Percentiles rank a stretch among this genome's conserved stretches.
Evolutionary conservation across 176 grass and related monocot genomes (phyloP).

Genomic region (Triticum monococcum): DNA sequence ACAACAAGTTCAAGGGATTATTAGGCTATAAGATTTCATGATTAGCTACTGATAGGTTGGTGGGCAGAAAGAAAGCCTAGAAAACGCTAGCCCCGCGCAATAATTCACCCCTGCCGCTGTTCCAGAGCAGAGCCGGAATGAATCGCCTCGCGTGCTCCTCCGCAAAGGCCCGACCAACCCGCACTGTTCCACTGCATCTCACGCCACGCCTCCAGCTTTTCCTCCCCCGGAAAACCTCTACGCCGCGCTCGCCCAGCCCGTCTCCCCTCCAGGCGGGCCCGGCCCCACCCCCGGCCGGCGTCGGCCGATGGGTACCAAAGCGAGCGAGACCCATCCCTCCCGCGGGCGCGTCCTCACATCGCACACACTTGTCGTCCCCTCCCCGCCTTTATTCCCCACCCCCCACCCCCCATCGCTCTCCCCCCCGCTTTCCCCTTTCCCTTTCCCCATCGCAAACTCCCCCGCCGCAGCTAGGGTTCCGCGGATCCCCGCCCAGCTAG

Average conservation of each 20-base stretch:
- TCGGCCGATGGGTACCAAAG: not conserved
- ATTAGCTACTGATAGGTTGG: not conserved
- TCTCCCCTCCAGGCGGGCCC: not conserved
- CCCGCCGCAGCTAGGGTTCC: constrained; percentile 19
- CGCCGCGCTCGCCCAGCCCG: rapidly evolving
- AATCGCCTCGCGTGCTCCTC: constrained; percentile 14
- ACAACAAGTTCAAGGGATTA: not conserved
- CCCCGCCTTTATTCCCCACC: not conserved
- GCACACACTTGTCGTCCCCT: not conserved
- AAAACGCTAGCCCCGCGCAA: no score
- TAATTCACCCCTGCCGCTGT: no score
- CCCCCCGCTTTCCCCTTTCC: not conserved
- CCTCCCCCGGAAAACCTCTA: not conserved
- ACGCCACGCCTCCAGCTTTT: constrained; percentile 15
- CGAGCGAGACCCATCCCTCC: not conserved
- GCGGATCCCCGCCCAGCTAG: not conserved
- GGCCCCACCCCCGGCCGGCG: rapidly evolving
- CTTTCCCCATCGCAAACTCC: not conserved
- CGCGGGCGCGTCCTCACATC: constrained; percentile 1
- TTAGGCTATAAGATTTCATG: no score
- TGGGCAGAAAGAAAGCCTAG: no score
- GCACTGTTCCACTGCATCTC: constrained; percentile 7
- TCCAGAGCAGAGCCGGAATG: not conserved
- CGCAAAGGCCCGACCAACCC: not conserved
- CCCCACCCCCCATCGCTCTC: not conserved